Base-by-base conservation (phyloP, 2,329 filamentous ascomycete genomes). In the Colletotrichum filicis region DNA sequence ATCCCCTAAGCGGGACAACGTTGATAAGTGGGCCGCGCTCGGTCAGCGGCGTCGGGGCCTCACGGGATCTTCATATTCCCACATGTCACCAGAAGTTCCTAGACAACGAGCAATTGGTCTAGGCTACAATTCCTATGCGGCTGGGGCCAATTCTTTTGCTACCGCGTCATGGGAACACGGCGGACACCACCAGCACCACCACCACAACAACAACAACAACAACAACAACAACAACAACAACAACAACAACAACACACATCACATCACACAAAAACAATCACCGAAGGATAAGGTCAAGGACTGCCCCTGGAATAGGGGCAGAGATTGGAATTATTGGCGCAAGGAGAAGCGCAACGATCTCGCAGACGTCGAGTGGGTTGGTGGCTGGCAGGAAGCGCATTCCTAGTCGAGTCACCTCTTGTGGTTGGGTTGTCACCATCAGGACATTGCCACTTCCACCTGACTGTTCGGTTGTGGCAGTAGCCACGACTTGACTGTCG, bases 321-420 rank as follows among this genome's bases (percentile, higher is more conserved):
- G 89, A 85, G 89, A 91, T 82, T 87, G 86, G 85, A 89, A 89
- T 74, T 83, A 84, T 76, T 90, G 89, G 88, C 89, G 89, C 79
- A 87, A 89, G 79, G 91, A 93, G 75, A 86, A 85, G 79, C 89
- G 88, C 77, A 83, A 87, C 80, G 92, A 93, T 85, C 89, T 94
- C 82, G 92, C 92, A 80, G 93, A 96, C 80, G 85, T 95, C 87
- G 95, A 97, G 91, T 97, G 96, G 92, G 94, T 98, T 91, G 95
- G 95, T 87, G 94, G 94, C 85, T 97, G 94, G 91, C 92, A 94
- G 83, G 91, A 92, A 77, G 83, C 83, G 79, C 82, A 83, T 76
- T 85, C 82, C 77, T 83, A 76, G 71, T 69, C 79, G 74, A 42
- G 76, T 82, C 81, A 86, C 82, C 90, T 90, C 89, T 91, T 91